phyloP scores from a whole-genome alignment of 768 basidiomycete species.

The Phylloporus sp. region DNA sequence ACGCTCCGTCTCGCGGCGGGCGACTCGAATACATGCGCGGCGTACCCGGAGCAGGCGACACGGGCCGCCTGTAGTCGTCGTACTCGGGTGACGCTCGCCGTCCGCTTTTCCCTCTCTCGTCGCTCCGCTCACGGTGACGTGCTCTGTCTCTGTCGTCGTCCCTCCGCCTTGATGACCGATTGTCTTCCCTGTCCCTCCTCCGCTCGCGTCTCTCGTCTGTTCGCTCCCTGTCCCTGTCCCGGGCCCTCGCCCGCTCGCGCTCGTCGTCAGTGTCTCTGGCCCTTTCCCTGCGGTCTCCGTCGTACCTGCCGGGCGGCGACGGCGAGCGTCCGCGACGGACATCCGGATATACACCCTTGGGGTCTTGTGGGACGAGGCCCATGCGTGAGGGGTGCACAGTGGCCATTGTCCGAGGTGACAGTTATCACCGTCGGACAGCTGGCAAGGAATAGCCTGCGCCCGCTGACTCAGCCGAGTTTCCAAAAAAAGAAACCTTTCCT shows the following conservation, averaged over 20 bases:
- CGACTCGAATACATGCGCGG: slow-evolving; percentile 55
- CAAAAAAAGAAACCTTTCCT: background rate
- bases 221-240: background rate
- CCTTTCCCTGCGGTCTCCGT: slow-evolving; percentile 31
- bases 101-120: slow-evolving; percentile 15
- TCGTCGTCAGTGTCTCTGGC: slow-evolving; percentile 22
- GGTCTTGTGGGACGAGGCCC: slow-evolving; percentile 54
- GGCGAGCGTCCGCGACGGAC: slow-evolving; percentile 40
- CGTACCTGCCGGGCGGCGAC: slow-evolving; percentile 34
- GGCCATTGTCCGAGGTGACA: slow-evolving; percentile 44
- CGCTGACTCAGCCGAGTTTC: slow-evolving; percentile 18
- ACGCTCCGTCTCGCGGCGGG: slow-evolving; percentile 9
- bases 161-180: slow-evolving; percentile 5
- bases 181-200: background rate
- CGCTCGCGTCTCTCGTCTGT: slow-evolving; percentile 5
- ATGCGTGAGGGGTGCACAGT: slow-evolving; percentile 72
- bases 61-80: slow-evolving; percentile 49
- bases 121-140: slow-evolving; percentile 21
- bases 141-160: slow-evolving; percentile 21
- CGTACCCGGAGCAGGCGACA: slow-evolving; percentile 37
- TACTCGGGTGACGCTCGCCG: slow-evolving; percentile 57
- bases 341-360: slow-evolving; percentile 15
- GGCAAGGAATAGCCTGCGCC: background rate
- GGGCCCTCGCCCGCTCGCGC: background rate
- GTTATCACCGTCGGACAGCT: background rate